Evolutionary conservation across 2,329 filamentous ascomycete genomes (phyloP), one percentile per base, ranked within the genome.

Genomic region (Aschersonia sp.): DNA sequence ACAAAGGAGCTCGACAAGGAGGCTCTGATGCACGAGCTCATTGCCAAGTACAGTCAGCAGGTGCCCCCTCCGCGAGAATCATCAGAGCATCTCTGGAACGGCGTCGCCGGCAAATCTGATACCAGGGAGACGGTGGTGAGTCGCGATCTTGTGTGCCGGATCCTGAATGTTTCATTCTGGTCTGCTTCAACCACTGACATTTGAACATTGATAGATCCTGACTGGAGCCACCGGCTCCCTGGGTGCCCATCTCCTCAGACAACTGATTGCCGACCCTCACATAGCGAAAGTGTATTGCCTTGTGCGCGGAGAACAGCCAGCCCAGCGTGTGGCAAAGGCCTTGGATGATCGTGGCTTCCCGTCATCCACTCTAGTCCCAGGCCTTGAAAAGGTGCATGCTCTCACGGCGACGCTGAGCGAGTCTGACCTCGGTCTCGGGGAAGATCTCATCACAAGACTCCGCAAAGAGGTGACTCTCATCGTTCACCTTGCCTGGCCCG

Each of bases 191-290:
- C 30, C 49, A 43, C 42, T 47, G 45, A 49, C 47, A 48, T 30
- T 50, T 54, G 47, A 53, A 52, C 44, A 20, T 20, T 20, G 48
- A 50, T 38, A 66, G 58, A 59, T 77, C 4, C 58, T 43, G 9
- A 84, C 81, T 1, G 81, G 81, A 7, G 72, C 73, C 1, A 84
- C 81, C 0, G 81, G 81, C 5, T 80, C 78, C 1, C 67, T 84
- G 0, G 81, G 81, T 5, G 73, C 77, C 0, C 78, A 82, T 53
- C 62, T 81, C 1, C 66, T 78, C 2, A 71, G 74, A 3, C 72
- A 78, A n/a, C 70, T 85, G 10, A 72, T 75, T 2, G 66, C 70
- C 2, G 67, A 75, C n/a, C 69, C 75, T 9, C 73, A 75, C 28
- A 66, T 85, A 32, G 61, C 65, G 32, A 62, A 62, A 5, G 62